Conservation (phyloP, 73 alveolate genomes). For the Breviolum minutum region DNA sequence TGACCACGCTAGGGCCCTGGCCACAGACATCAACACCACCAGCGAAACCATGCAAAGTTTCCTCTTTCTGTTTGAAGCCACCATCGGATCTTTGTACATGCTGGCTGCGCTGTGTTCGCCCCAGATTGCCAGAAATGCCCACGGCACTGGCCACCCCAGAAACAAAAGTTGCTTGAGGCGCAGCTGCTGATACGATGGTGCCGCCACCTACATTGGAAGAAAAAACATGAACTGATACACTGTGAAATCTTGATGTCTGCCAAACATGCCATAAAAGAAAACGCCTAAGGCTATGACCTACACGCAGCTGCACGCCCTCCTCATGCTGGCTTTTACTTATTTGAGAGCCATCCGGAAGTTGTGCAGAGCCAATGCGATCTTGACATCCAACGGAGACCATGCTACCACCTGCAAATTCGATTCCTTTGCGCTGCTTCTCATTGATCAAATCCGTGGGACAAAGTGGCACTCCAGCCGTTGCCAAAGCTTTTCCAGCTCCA, state of each 20-base stretch:
- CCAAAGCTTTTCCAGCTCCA: constrained; percentile 25
- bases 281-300: not conserved
- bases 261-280: too few relatives aligned
- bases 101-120: not conserved
- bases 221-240: too few relatives aligned
- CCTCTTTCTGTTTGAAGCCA: not conserved
- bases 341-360: not conserved
- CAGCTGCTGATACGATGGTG: too few relatives aligned
- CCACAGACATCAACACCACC: constrained; percentile 25
- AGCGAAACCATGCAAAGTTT: constrained; percentile 19
- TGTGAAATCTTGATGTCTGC: too few relatives aligned
- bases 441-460: constrained; percentile 8
- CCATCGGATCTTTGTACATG: not conserved
- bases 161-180: too few relatives aligned
- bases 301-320: constrained; percentile 27
- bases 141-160: constrained; percentile 34
- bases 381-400: not conserved
- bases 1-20: too few relatives aligned
- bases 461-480: constrained; percentile 2
- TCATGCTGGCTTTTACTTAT: not conserved
- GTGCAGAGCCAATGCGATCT: not conserved
- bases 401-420: constrained; percentile 45
- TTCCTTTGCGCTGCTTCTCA: constrained; percentile 31
- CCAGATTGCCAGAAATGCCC: constrained; percentile 59
- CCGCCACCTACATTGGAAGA: too few relatives aligned